Conservation (phyloP, 139 green algal genomes). For the Edaphochlamys debaryana region DNA sequence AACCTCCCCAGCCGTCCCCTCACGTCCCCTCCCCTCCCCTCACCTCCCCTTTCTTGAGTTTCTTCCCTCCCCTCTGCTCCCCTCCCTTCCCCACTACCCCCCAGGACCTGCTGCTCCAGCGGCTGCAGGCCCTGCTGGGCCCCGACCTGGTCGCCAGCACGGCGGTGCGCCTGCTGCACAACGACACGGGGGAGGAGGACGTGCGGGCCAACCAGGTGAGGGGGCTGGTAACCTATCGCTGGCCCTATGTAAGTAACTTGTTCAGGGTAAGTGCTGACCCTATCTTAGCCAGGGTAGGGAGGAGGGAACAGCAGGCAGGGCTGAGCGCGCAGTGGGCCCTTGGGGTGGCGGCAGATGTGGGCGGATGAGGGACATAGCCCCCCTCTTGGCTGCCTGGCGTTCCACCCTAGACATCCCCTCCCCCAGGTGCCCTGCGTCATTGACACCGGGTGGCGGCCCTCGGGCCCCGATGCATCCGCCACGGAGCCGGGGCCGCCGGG, state of each 20-base stretch:
- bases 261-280: too few species aligned
- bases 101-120: slow-evolving; percentile 45
- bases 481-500: too few species aligned
- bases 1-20: too few species aligned
- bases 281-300: too few species aligned
- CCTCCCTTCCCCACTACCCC: too few species aligned
- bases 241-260: too few species aligned
- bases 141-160: slow-evolving; percentile 7
- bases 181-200: slow-evolving; percentile 37
- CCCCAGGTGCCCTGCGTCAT: neutral
- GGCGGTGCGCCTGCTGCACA: slow-evolving; percentile 26
- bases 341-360: too few species aligned
- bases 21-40: neutral
- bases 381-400: too few species aligned
- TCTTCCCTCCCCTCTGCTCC: neutral
- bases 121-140: slow-evolving; percentile 34
- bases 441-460: slow-evolving; percentile 29
- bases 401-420: neutral
- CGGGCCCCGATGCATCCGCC: neutral
- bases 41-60: neutral
- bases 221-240: too few species aligned
- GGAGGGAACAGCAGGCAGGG: too few species aligned
- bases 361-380: too few species aligned
- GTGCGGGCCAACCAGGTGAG: neutral
- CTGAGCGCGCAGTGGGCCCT: too few species aligned